Percentiles rank a stretch among this genome's conserved stretches.
phyloP scores from a whole-genome alignment of 1,139 yeast species.

The Debaryomyces fabryi region DNA sequence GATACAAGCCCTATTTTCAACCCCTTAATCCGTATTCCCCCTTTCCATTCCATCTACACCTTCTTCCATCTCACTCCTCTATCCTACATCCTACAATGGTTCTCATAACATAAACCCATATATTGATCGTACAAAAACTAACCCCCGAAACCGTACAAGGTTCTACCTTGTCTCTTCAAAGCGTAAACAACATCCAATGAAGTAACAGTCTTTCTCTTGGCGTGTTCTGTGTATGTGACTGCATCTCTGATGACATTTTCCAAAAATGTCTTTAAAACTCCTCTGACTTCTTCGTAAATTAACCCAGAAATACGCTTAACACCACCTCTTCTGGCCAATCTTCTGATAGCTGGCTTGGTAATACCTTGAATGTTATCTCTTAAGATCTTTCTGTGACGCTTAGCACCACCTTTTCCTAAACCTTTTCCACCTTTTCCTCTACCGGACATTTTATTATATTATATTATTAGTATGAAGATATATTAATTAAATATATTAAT shows the following conservation, averaged over 20 bases:
- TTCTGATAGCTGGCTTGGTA: conserved; percentile 99
- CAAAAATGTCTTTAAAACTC: conserved; percentile 92
- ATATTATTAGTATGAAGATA: conserved; percentile 20
- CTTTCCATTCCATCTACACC: no score
- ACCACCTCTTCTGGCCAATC: conserved; percentile 99
- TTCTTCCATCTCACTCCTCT: not conserved
- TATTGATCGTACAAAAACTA: conserved; percentile 33
- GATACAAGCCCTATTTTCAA: no score
- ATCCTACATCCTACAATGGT: not conserved
- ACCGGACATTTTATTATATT: conserved; percentile 76
- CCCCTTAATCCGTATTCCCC: no score
- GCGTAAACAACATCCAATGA: conserved; percentile 99
- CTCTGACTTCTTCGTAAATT: conserved; percentile 98
- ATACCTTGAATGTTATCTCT: conserved; percentile 99
- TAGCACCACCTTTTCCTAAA: conserved; percentile 99
- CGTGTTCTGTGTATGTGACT: conserved; percentile 99
- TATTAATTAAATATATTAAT: conserved; percentile 2
- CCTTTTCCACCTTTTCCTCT: conserved; percentile 99
- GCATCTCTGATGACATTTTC: conserved; percentile 98
- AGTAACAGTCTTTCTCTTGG: conserved; percentile 99
- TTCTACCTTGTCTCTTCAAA: conserved; percentile 99
- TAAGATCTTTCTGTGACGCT: conserved; percentile 99
- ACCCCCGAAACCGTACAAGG: conserved; percentile 99
- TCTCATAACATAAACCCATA: conserved; percentile 5
- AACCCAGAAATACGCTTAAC: conserved; percentile 99